phyloP scores from a whole-genome alignment of 129 eudicot genomes.

The Flaveria sonorensis region DNA sequence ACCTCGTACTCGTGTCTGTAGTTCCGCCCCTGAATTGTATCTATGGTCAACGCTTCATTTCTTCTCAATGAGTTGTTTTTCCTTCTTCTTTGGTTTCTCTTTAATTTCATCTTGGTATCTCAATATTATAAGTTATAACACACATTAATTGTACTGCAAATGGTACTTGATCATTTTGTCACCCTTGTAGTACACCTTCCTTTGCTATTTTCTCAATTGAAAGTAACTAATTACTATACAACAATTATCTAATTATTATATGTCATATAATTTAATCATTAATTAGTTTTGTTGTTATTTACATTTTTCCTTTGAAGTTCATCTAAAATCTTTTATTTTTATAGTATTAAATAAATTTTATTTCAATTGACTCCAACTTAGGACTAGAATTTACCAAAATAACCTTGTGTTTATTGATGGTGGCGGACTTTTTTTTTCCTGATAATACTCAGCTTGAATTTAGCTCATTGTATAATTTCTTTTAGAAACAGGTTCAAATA shows the following conservation, averaged over 20 bases:
- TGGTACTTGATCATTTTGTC: constrained; percentile 16
- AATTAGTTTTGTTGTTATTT: neutral
- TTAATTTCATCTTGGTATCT: neutral
- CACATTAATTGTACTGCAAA: constrained; percentile 7
- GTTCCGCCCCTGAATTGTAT: too few relatives aligned
- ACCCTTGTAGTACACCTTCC: constrained; percentile 12
- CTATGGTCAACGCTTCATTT: neutral
- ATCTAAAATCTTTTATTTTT: neutral
- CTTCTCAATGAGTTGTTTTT: neutral
- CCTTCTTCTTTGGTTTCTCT: neutral
- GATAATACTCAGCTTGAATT: too few relatives aligned
- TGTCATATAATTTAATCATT: neutral
- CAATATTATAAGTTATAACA: neutral
- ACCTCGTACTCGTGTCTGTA: too few relatives aligned
- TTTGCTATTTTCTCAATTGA: neutral
- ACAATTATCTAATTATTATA: neutral
- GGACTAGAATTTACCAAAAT: too few relatives aligned
- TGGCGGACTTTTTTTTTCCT: too few relatives aligned
- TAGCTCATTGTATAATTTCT: too few relatives aligned
- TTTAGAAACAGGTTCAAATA: too few relatives aligned
- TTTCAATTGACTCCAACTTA: too few relatives aligned
- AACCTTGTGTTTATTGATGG: too few relatives aligned
- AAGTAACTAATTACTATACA: neutral
- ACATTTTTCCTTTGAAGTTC: neutral
- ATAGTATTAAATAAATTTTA: neutral